Conservation (phyloP, 169 alveolate genomes). For the Blepharisma undulans region DNA sequence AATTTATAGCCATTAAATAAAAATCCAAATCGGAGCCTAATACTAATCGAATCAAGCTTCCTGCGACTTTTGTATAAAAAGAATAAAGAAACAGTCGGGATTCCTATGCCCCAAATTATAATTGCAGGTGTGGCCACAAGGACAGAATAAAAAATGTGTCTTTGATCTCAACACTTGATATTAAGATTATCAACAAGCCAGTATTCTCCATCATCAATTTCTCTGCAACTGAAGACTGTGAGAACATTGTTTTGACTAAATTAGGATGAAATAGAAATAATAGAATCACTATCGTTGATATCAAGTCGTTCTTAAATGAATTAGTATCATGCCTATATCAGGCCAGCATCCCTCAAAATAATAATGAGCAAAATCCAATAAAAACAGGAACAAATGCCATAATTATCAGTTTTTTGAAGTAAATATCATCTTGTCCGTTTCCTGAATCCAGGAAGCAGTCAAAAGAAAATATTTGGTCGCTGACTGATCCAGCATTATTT, state of each 20-base stretch:
- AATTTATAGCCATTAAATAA: conserved; percentile 47
- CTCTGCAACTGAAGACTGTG: not conserved
- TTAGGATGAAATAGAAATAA: conserved; percentile 63
- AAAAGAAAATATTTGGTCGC: conserved; percentile 33
- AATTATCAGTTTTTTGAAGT: not conserved
- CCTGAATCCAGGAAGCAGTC: conserved; percentile 43
- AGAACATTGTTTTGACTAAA: conserved; percentile 42
- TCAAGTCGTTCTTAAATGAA: not conserved
- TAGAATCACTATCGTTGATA: conserved; percentile 45
- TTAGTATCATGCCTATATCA: not conserved
- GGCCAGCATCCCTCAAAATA: not conserved
- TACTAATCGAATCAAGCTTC: conserved; percentile 23
- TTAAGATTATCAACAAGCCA: conserved; percentile 27
- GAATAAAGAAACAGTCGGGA: conserved; percentile 45
- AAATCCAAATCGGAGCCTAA: conserved; percentile 47
- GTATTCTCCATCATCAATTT: conserved; percentile 45
- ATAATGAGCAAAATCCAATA: not conserved
- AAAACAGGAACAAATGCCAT: not conserved
- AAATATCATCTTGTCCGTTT: not conserved
- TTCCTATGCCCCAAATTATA: conserved; percentile 60
- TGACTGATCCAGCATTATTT: not conserved
- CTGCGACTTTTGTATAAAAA: not conserved
- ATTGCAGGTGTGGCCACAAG: conserved; percentile 49
- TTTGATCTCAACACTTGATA: conserved; percentile 20
- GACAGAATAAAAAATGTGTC: conserved; percentile 25